Evolutionary conservation across 768 basidiomycete species (phyloP).

Genomic region (Saitozyma sp.): DNA sequence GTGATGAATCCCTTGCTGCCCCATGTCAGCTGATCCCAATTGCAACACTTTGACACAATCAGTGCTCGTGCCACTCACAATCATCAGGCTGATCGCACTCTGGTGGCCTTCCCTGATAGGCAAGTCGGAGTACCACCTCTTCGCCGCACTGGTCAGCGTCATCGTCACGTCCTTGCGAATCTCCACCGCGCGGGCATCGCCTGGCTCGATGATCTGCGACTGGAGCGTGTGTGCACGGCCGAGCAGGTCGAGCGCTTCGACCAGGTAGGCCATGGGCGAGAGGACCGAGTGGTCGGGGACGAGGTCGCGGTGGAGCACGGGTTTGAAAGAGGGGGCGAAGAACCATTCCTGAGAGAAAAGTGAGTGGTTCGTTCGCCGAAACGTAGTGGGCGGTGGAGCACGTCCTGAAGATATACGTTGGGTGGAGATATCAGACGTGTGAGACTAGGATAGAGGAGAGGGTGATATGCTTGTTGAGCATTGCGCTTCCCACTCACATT

Average conservation of each 20-base stretch:
- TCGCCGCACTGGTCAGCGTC: slow-evolving; percentile 36
- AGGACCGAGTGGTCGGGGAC: slow-evolving; percentile 12
- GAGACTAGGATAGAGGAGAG: slow-evolving; percentile 3
- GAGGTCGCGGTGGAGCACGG: slow-evolving; percentile 27
- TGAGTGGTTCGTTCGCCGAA: no score
- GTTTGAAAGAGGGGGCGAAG: slow-evolving; percentile 38
- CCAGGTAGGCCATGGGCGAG: slow-evolving; percentile 44
- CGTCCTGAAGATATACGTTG: background rate
- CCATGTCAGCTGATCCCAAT: background rate
- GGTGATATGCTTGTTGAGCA: no score
- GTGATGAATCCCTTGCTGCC: slow-evolving; percentile 46
- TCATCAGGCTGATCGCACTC: slow-evolving; percentile 32
- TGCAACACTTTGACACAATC: background rate
- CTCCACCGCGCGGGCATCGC: slow-evolving; percentile 40
- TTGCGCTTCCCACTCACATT: slow-evolving; percentile 13
- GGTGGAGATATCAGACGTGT: background rate
- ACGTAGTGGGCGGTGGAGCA: background rate
- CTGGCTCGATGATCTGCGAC: slow-evolving; percentile 35
- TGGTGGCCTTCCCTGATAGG: slow-evolving; percentile 19
- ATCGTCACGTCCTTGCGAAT: slow-evolving; percentile 33
- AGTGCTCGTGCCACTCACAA: slow-evolving; percentile 28
- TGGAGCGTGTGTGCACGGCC: slow-evolving; percentile 48
- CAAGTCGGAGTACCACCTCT: slow-evolving; percentile 37
- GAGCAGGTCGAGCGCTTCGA: slow-evolving; percentile 47
- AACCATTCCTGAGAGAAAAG: slow-evolving; percentile 31